These are phyloP conservation scores for Chaetomium sp. DNA, from an alignment of 2,329 filamentous ascomycete species.

Conservation along the genomic window DNA sequence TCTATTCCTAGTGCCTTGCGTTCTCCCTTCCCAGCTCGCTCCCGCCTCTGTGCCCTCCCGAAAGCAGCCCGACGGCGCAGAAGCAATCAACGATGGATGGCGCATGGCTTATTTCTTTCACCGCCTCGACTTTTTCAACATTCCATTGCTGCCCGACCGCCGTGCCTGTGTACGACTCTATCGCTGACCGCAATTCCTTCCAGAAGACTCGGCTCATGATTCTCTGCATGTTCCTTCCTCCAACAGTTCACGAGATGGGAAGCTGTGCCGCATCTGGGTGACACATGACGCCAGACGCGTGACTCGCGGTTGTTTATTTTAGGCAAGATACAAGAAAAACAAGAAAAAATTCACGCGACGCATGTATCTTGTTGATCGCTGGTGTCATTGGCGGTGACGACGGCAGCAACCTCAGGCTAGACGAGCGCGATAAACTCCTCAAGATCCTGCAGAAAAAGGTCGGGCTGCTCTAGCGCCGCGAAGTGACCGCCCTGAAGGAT, in stretches of 20 bases:
- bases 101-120: not conserved
- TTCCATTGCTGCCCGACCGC: not conserved
- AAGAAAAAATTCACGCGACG: not conserved
- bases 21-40: not conserved
- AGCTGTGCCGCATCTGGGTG: too few species aligned
- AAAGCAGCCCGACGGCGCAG: conserved; percentile 5
- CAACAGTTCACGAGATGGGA: too few species aligned
- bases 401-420: not conserved
- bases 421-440: conserved; percentile 28
- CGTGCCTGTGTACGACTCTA: too few species aligned
- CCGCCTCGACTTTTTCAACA: not conserved
- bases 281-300: too few species aligned
- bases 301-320: too few species aligned
- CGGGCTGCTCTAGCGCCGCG: conserved; percentile 31
- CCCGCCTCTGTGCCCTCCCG: not conserved
- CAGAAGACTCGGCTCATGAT: not conserved
- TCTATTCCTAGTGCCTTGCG: too few species aligned
- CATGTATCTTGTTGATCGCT: not conserved
- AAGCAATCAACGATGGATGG: too few species aligned
- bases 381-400: not conserved
- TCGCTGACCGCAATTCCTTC: too few species aligned
- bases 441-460: conserved; percentile 34
- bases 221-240: too few species aligned
- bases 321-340: too few species aligned
- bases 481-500: conserved; percentile 44